These are phyloP conservation scores for Malus hybrid DNA, from an alignment of 331 rosid species.

Conservation along the genomic window DNA sequence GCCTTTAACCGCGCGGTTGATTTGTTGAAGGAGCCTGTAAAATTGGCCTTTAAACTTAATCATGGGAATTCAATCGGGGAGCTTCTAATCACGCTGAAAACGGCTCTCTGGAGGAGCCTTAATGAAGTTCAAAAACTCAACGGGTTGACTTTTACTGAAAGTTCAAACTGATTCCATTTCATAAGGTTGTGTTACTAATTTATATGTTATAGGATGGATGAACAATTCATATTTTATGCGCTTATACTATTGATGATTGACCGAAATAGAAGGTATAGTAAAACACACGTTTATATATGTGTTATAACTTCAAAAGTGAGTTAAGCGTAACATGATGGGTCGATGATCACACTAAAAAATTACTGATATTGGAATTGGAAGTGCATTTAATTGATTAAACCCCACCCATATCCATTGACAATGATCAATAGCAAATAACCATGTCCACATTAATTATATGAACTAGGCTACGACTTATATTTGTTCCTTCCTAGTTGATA, in stretches of 20 bases:
- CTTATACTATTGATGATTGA: too few species aligned
- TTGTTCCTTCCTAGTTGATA: background rate
- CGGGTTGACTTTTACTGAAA: too few species aligned
- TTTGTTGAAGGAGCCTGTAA: constrained; percentile 26
- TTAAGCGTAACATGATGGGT: too few species aligned
- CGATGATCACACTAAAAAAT: too few species aligned
- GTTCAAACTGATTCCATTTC: too few species aligned
- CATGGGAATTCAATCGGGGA: constrained; percentile 16
- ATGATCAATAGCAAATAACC: background rate
- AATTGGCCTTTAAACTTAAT: constrained; percentile 18
- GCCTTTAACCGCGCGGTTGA: constrained; percentile 4
- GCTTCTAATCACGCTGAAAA: constrained; percentile 2
- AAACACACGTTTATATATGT: too few species aligned
- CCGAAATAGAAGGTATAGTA: too few species aligned
- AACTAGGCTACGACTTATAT: background rate
- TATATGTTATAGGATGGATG: too few species aligned
- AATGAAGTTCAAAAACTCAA: background rate
- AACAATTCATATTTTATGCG: too few species aligned
- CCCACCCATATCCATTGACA: background rate
- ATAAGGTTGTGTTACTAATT: too few species aligned
- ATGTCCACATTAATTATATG: background rate
- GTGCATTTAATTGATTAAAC: background rate
- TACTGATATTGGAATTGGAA: too few species aligned
- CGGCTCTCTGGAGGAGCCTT: constrained; percentile 2
- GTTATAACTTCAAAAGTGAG: too few species aligned